These are phyloP conservation scores for Pseudisothecium myosuroides DNA, from an alignment of 225 moss, liverwort and hornwort genomes.

Conservation along the genomic window DNA sequence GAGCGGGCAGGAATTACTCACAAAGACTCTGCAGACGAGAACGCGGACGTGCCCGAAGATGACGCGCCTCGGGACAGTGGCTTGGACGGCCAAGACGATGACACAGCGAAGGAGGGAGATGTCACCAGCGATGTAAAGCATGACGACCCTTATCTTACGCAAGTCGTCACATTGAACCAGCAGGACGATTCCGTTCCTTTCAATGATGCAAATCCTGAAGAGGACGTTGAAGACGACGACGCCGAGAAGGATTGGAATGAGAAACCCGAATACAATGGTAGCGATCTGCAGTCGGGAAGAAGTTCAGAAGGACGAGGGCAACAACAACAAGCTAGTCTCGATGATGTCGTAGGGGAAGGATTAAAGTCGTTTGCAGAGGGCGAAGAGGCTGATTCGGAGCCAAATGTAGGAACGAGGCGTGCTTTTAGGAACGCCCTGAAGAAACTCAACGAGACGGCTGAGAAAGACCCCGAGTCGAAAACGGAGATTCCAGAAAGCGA, in stretches of 20 bases:
- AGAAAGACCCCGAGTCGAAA: slow-evolving; percentile 25
- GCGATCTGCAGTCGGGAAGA: neutral
- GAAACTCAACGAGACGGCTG: slow-evolving; percentile 50
- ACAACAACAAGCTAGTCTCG: neutral
- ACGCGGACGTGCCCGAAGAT: slow-evolving; percentile 16
- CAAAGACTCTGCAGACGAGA: slow-evolving; percentile 6
- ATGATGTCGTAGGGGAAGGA: slow-evolving; percentile 1
- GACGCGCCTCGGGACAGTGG: slow-evolving; percentile 20
- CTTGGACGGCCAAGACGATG: slow-evolving; percentile 33
- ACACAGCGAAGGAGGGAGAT: slow-evolving; percentile 20
- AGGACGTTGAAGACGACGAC: slow-evolving; percentile 29
- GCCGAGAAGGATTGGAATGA: slow-evolving; percentile 37
- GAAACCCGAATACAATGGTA: slow-evolving; percentile 13
- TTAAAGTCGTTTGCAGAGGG: slow-evolving; percentile 8
- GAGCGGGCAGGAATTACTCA: slow-evolving; percentile 16
- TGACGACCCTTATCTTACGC: slow-evolving; percentile 16
- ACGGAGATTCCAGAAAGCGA: slow-evolving; percentile 29
- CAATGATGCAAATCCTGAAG: slow-evolving; percentile 34
- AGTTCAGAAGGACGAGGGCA: slow-evolving; percentile 4
- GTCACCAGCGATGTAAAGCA: neutral
- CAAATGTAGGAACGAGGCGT: slow-evolving; percentile 40
- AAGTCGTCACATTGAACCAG: slow-evolving; percentile 46
- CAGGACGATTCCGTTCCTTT: slow-evolving; percentile 50
- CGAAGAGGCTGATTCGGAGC: slow-evolving; percentile 36
- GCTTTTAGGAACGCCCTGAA: slow-evolving; percentile 72